These are phyloP conservation scores for Fusarium sp. DNA, from an alignment of 2,329 filamentous ascomycete genomes.

Conservation along the genomic window DNA sequence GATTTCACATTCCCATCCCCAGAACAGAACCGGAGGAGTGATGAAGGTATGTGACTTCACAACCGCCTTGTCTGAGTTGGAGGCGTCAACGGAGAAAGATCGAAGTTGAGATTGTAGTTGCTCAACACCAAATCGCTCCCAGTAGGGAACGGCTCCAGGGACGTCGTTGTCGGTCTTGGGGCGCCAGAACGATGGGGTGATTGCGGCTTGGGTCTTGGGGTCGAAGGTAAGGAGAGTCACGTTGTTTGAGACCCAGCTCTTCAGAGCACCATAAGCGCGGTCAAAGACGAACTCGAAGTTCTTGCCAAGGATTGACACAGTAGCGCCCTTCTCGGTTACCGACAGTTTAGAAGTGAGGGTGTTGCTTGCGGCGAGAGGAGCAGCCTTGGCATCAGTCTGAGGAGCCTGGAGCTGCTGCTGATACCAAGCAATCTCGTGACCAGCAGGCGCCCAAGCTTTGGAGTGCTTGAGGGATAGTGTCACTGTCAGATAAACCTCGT, in stretches of 20 bases:
- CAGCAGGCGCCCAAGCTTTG: conserved; percentile 60
- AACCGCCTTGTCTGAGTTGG: conserved; percentile 56
- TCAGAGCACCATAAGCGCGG: conserved; percentile 54
- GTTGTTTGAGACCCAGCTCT: conserved; percentile 52
- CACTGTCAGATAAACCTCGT: conserved; percentile 58
- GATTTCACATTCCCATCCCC: conserved; percentile 62
- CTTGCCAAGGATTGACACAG: conserved; percentile 28
- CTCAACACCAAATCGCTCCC: conserved; percentile 63
- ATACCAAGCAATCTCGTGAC: conserved; percentile 66
- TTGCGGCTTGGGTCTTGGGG: conserved; percentile 49
- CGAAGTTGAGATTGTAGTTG: conserved; percentile 58
- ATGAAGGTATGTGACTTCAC: conserved; percentile 64
- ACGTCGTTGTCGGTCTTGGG: conserved; percentile 73
- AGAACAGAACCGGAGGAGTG: conserved; percentile 68
- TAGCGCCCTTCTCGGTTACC: conserved; percentile 18
- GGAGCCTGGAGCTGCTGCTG: conserved; percentile 54
- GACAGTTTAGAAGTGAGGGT: conserved; percentile 35
- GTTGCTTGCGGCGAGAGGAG: neutral
- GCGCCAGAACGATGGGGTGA: conserved; percentile 67
- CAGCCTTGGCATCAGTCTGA: neutral
- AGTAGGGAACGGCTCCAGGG: conserved; percentile 64
- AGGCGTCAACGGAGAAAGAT: conserved; percentile 50
- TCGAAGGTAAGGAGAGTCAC: conserved; percentile 49
- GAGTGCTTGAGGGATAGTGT: conserved; percentile 54
- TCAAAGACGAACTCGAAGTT: conserved; percentile 57